Conservation (phyloP, 768 basidiomycete genomes). For the Serendipita sp. region DNA sequence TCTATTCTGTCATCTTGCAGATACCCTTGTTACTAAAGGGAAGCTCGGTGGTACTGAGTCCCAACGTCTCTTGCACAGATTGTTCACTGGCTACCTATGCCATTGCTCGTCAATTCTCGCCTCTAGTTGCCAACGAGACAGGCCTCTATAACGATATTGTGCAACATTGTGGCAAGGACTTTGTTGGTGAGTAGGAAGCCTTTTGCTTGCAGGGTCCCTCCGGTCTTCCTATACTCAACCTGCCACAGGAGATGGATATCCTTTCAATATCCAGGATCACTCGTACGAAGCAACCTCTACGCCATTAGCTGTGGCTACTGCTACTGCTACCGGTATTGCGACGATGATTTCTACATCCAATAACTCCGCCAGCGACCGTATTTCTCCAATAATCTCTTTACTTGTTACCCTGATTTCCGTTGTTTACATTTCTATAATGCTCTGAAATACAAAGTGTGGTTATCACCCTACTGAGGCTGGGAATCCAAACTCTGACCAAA, state of each 20-base stretch:
- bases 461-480: background rate
- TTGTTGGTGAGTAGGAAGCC: background rate
- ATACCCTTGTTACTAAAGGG: background rate
- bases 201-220: background rate
- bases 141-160: background rate
- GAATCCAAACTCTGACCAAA: background rate
- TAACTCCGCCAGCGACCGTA: too few species aligned
- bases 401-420: too few species aligned
- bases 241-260: background rate
- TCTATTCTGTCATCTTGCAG: background rate
- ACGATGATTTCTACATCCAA: background rate
- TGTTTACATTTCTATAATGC: too few species aligned
- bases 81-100: background rate
- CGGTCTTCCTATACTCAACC: background rate
- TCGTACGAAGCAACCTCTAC: background rate
- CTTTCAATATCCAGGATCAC: background rate
- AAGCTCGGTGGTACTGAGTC: background rate
- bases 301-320: background rate
- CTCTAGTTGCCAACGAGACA: background rate
- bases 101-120: background rate
- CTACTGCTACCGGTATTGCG: background rate
- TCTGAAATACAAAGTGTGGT: too few species aligned
- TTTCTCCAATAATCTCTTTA: too few species aligned
- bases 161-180: background rate
- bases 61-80: background rate